A percentile compares a stretch with the other conserved stretches of the same genome.
These are phyloP conservation scores for Penicilliopsis zonata DNA, from an alignment of 495 filamentous ascomycete species.

Conservation along the genomic window DNA sequence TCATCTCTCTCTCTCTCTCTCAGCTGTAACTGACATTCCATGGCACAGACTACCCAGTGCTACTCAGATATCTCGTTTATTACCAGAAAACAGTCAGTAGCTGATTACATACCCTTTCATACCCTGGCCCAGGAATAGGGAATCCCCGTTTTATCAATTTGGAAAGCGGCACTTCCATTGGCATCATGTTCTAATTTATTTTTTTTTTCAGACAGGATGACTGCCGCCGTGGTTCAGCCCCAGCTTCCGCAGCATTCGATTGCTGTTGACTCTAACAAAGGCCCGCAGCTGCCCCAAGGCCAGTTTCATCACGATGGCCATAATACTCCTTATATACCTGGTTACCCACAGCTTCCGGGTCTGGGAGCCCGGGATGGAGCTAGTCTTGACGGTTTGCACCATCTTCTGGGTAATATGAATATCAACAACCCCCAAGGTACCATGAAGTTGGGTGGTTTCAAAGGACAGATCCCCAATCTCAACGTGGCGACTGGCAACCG, in stretches of 20 bases:
- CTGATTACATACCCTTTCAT: too few species aligned
- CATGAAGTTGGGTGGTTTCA: constrained; percentile 14
- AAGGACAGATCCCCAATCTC: constrained; percentile 11
- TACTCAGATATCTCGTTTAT: too few species aligned
- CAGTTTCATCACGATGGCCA: constrained; percentile 15
- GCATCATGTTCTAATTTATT: too few species aligned
- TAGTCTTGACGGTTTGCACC: constrained; percentile 7
- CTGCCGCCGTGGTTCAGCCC: constrained; percentile 1
- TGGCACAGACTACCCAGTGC: too few species aligned
- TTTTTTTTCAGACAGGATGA: not conserved
- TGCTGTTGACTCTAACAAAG: constrained; percentile 15
- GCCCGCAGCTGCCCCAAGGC: constrained; percentile 8
- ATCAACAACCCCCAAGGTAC: constrained; percentile 15
- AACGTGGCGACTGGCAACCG: constrained; percentile 16
- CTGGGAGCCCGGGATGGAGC: constrained; percentile 7
- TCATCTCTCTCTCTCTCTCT: too few species aligned
- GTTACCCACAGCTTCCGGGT: constrained; percentile 9
- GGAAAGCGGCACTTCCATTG: too few species aligned
- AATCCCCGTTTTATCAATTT: too few species aligned
- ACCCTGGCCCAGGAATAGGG: too few species aligned
- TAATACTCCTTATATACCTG: constrained; percentile 15
- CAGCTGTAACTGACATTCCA: too few species aligned
- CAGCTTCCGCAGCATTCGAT: not conserved
- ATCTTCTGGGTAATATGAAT: constrained; percentile 12
- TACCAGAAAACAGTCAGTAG: too few species aligned